These are phyloP conservation scores for Linum tenue DNA, from an alignment of 345 rosid genomes.

Conservation along the genomic window DNA sequence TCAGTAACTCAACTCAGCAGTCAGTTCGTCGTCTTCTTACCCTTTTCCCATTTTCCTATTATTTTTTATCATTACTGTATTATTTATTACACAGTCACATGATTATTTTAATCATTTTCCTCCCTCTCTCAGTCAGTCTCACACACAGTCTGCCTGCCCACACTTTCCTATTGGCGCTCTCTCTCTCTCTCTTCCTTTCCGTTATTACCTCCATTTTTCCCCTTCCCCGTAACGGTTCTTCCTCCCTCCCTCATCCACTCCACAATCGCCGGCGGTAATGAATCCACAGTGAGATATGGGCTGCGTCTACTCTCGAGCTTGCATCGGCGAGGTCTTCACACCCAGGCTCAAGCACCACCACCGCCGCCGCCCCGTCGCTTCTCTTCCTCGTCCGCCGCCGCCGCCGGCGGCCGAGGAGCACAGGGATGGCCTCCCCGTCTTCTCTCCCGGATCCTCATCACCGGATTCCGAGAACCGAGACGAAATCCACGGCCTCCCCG, in stretches of 20 bases:
- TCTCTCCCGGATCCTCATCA: conserved; percentile 34
- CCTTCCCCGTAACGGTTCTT: conserved; percentile 15
- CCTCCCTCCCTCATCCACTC: conserved; percentile 5
- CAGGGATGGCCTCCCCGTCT: conserved; percentile 39
- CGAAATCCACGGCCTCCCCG: conserved; percentile 41
- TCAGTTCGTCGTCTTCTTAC: not conserved
- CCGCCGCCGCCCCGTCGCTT: conserved; percentile 5
- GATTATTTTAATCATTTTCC: not conserved
- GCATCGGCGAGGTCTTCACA: conserved; percentile 81
- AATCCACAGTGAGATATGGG: conserved; percentile 54
- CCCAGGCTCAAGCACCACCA: conserved; percentile 39
- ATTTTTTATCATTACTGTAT: too few relatives aligned
- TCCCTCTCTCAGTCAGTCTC: not conserved
- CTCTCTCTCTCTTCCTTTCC: not conserved
- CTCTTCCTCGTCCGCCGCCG: not conserved
- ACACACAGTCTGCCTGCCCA: not conserved
- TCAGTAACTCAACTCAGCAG: too few relatives aligned
- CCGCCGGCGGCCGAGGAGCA: conserved; percentile 13
- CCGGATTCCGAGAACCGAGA: conserved; percentile 42
- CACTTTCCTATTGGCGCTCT: not conserved
- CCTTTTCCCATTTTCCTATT: too few relatives aligned
- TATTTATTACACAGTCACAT: not conserved
- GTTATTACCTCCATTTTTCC: too few relatives aligned
- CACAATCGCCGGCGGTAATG: not conserved
- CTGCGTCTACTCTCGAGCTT: conserved; percentile 84